Evolutionary conservation across 768 basidiomycete species (phyloP).

Genomic region (Coprinellus micaceus): DNA sequence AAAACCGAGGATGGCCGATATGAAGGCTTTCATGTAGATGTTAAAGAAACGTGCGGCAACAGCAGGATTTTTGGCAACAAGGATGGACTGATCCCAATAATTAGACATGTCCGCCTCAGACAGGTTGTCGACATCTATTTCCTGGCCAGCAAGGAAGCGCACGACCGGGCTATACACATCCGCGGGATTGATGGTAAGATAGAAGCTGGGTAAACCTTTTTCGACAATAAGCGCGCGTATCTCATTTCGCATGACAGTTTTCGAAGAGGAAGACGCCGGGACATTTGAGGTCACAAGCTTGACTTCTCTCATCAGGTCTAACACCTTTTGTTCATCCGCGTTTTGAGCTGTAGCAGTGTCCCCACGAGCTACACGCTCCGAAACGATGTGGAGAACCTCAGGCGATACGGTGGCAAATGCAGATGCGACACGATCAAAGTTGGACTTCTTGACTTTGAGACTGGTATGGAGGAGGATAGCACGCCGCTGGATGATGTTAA

Average conservation of each 20-base stretch:
- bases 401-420: slow-evolving; percentile 21
- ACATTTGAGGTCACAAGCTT: slow-evolving; percentile 18
- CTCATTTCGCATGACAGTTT: slow-evolving; percentile 32
- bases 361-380: slow-evolving; percentile 20
- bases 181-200: slow-evolving; percentile 42
- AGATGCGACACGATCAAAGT: slow-evolving; percentile 24
- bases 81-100: slow-evolving; percentile 27
- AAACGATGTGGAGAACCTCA: slow-evolving; percentile 20
- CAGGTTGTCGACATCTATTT: slow-evolving; percentile 33
- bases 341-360: slow-evolving; percentile 9
- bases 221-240: slow-evolving; percentile 30
- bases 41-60: slow-evolving; percentile 41
- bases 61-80: slow-evolving; percentile 38
- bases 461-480: slow-evolving; percentile 27
- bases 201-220: slow-evolving; percentile 38
- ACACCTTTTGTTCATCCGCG: slow-evolving; percentile 27
- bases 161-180: slow-evolving; percentile 41
- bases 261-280: slow-evolving; percentile 27
- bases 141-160: slow-evolving; percentile 31
- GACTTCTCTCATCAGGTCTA: slow-evolving; percentile 18
- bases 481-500: slow-evolving; percentile 38
- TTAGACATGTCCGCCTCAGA: slow-evolving; percentile 22
- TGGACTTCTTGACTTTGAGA: slow-evolving; percentile 23
- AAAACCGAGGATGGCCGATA: slow-evolving; percentile 24
- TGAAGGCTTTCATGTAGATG: slow-evolving; percentile 34